Conservation (phyloP, 108 stramenopile genomes). For the Conticribra guillardii region DNA sequence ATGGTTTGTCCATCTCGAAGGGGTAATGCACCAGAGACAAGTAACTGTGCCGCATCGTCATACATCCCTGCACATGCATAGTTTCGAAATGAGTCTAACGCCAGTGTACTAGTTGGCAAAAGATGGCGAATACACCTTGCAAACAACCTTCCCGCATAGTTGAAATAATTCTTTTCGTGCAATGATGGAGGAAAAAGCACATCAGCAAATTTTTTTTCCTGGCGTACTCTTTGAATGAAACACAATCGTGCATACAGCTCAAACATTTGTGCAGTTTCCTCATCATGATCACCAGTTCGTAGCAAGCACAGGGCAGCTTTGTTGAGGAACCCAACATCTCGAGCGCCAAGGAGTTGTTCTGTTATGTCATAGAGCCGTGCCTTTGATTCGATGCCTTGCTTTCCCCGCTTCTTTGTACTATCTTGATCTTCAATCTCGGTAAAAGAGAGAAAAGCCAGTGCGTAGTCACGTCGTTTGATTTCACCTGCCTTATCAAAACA, state of each 20-base stretch:
- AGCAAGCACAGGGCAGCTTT: constrained; percentile 52
- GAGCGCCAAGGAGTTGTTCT: constrained; percentile 36
- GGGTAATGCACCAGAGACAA: constrained; percentile 16
- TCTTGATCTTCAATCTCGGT: constrained; percentile 41
- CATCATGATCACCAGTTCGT: constrained; percentile 33
- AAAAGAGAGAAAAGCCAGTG: constrained; percentile 43
- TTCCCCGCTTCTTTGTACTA: constrained; percentile 11
- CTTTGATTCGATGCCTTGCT: constrained; percentile 15
- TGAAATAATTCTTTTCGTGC: constrained; percentile 38
- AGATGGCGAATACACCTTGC: constrained; percentile 11
- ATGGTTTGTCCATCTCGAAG: constrained; percentile 10
- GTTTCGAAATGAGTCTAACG: constrained; percentile 30
- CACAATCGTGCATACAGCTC: constrained; percentile 40
- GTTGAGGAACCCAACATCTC: constrained; percentile 46
- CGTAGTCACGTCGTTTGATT: constrained; percentile 26
- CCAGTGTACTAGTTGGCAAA: constrained; percentile 1
- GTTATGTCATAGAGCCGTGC: constrained; percentile 30
- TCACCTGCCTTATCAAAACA: constrained; percentile 56
- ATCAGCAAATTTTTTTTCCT: not conserved
- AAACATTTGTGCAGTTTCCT: constrained; percentile 44
- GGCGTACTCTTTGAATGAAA: constrained; percentile 13
- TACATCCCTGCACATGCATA: constrained; percentile 24
- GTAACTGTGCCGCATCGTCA: constrained; percentile 19
- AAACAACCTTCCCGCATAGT: constrained; percentile 33
- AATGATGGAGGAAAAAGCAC: constrained; percentile 16